Conservation (phyloP, 768 basidiomycete species). For the Lactarius hengduanensis region DNA sequence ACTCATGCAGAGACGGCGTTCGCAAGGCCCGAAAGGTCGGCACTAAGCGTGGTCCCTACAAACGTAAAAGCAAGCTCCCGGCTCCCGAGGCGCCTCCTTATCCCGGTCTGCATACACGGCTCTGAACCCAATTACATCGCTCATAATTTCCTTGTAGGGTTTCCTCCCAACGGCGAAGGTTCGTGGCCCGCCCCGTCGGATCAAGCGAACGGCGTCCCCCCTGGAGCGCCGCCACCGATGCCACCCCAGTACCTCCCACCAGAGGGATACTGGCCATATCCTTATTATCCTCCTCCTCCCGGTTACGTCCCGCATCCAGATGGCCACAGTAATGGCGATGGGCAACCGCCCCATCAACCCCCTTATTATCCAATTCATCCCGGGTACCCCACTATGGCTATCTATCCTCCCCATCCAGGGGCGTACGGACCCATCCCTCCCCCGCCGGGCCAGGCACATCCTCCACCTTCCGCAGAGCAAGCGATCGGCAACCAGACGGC, state of each 20-base stretch:
- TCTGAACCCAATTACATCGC: background rate
- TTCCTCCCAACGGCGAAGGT: constrained; percentile 34
- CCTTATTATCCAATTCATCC: constrained; percentile 42
- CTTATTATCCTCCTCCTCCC: constrained; percentile 43
- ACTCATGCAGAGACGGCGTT: constrained; percentile 56
- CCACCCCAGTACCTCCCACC: constrained; percentile 36
- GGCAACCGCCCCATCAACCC: constrained; percentile 36
- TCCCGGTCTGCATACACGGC: constrained; percentile 26
- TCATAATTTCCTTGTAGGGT: constrained; percentile 27
- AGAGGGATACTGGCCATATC: constrained; percentile 46
- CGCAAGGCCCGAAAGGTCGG: constrained; percentile 66
- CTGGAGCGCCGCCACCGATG: constrained; percentile 33
- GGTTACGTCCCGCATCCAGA: constrained; percentile 43
- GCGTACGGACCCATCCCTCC: constrained; percentile 26
- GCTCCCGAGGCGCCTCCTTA: constrained; percentile 30
- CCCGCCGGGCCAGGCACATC: constrained; percentile 11
- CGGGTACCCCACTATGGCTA: constrained; percentile 35
- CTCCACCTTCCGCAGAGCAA: constrained; percentile 11
- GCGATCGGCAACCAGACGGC: constrained; percentile 30
- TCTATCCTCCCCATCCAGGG: constrained; percentile 35
- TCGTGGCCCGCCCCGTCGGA: constrained; percentile 34
- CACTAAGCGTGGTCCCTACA: constrained; percentile 57
- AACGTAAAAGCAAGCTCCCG: constrained; percentile 45
- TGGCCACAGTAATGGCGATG: constrained; percentile 34
- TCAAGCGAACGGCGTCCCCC: constrained; percentile 29